phyloP scores from a whole-genome alignment of 495 filamentous ascomycete species.

The Podospora pseudopauciseta region DNA sequence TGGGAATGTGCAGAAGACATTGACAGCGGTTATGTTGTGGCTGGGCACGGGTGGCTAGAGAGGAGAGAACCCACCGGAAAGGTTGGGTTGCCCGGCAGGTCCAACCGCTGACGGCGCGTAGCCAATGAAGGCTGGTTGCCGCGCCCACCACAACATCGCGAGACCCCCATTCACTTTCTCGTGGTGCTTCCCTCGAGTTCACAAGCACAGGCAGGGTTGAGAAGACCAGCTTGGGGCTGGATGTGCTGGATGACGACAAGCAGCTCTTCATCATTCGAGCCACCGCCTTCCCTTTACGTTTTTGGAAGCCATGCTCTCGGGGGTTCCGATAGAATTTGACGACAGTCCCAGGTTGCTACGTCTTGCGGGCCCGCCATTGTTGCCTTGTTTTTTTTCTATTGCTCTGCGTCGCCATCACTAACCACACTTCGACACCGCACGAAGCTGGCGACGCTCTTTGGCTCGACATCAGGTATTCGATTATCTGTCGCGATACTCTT shows the following conservation, averaged over 20 bases:
- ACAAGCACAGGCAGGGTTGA: background rate
- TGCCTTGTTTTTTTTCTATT: slow-evolving; percentile 21
- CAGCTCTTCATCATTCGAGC: slow-evolving; percentile 5
- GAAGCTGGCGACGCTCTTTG: slow-evolving; percentile 3
- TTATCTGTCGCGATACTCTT: slow-evolving; percentile 3
- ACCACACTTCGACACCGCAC: background rate
- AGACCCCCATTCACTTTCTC: slow-evolving; percentile 19
- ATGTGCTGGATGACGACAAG: slow-evolving; percentile 8
- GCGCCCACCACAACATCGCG: slow-evolving; percentile 38
- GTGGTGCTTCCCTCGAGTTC: slow-evolving; percentile 16
- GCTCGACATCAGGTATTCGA: background rate
- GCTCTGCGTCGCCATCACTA: slow-evolving; percentile 7
- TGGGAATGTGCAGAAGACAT: background rate
- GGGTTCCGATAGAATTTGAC: slow-evolving; percentile 12
- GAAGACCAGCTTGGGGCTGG: slow-evolving; percentile 15
- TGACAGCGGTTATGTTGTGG: slow-evolving; percentile 12
- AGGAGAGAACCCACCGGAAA: slow-evolving; percentile 8
- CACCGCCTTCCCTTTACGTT: slow-evolving; percentile 12
- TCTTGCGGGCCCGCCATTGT: slow-evolving; percentile 21
- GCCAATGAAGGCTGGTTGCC: slow-evolving; percentile 25
- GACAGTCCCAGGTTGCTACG: slow-evolving; percentile 3
- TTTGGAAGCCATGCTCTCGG: slow-evolving; percentile 20
- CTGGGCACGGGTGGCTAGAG: slow-evolving; percentile 10
- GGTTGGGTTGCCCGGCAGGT: slow-evolving; percentile 30
- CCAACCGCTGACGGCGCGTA: slow-evolving; percentile 19